Evolutionary conservation across 257 asterid genomes (phyloP), one percentile per base, ranked within the genome.

Genomic region (Eucommia ulmoides): DNA sequence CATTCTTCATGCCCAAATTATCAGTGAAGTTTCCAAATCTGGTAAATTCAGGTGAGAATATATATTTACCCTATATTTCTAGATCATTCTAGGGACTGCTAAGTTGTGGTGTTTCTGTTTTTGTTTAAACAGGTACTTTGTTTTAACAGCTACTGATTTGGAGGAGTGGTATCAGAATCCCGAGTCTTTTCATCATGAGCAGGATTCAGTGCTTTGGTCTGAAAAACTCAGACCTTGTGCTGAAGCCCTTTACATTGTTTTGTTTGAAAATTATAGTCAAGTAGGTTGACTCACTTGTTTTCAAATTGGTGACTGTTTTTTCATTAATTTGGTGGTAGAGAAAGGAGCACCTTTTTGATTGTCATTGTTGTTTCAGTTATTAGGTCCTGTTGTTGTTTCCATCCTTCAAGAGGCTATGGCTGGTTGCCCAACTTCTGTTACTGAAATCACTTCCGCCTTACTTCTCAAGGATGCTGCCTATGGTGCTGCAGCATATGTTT

Each of bases 381-480:
- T 91, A 57, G 94, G 97, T 54, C 99, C 99, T 22, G 84, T 91
- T 59, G 94, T 91, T 51, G 95, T 91, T 67, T 81, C 99, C 52
- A 91, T 86, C 66, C 94, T 91, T 64, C 93, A 86, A 62, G 99
- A 91, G 74, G 96, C 99, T 58, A 91, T 91, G 96, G 69, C 52
- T 71, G 80, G 74, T 17, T 86, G 94, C 54, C 95, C 95, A 74
- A 65, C 86, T 65, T 78, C 96, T 54, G 79, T 77, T 50, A 67
- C 59, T 69, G 99, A 91, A 63, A 79, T 91, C 41, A 80, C 85
- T 59, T 76, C 88, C 9, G 84, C 75, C 19, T 62, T 86, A 72
- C 96, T 91, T 67, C 85, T 91, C 52, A 91, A 91, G 76, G 99
- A 91, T 35, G 99, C 96, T 69, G 99, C 96, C 53, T 91, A 91